Evolutionary conservation across 2,329 filamentous ascomycete genomes (phyloP).

Genomic region (Diplodia seriata): DNA sequence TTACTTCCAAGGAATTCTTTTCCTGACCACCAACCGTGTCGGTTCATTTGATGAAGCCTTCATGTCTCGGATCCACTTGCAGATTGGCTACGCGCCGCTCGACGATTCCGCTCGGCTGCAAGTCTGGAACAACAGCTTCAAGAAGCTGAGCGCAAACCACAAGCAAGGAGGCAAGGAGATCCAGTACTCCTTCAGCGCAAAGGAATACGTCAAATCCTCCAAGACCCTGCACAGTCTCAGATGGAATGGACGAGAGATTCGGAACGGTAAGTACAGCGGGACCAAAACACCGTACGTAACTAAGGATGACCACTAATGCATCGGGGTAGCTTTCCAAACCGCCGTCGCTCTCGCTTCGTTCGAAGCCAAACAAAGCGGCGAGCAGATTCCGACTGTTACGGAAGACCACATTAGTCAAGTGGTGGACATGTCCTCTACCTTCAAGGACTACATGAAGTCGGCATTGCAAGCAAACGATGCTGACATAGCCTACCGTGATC

Average conservation of each 20-base stretch:
- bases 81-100: background rate
- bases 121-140: background rate
- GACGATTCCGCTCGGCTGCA: background rate
- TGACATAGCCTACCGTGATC: too few relatives aligned
- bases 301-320: too few relatives aligned
- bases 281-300: too few relatives aligned
- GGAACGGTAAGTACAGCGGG: background rate
- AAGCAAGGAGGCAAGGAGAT: background rate
- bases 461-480: too few relatives aligned
- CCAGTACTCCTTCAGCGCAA: background rate
- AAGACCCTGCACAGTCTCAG: background rate
- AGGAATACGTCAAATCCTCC: background rate
- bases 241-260: background rate
- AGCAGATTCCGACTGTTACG: too few relatives aligned
- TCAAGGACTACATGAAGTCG: too few relatives aligned
- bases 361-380: too few relatives aligned
- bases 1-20: slow-evolving; percentile 40
- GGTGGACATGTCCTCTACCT: too few relatives aligned
- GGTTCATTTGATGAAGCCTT: slow-evolving; percentile 38
- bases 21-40: slow-evolving; percentile 41
- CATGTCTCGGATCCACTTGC: slow-evolving; percentile 35
- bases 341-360: too few relatives aligned
- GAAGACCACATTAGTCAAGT: too few relatives aligned
- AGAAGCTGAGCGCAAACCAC: background rate
- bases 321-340: too few relatives aligned